Evolutionary conservation across 805 yeast genomes (phyloP).

Genomic region (Zygotorulaspora florentina): DNA sequence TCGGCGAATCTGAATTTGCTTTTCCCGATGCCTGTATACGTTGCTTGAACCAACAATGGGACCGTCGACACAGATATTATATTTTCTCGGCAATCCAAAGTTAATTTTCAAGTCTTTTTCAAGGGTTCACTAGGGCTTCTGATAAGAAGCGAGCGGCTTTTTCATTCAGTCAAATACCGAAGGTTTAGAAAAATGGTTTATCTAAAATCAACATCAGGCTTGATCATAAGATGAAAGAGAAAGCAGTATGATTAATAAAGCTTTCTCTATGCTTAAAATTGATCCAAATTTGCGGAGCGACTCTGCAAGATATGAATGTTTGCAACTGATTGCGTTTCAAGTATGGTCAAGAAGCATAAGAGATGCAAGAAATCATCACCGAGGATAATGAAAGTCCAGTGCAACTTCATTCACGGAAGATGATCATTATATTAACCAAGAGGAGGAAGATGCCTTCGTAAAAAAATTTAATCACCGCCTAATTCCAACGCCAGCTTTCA

Average conservation of each 20-base stretch:
- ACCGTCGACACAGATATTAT: too few species aligned
- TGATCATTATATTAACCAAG: slow-evolving; percentile 11
- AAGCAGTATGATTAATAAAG: too few species aligned
- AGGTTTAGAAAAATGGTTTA: background rate
- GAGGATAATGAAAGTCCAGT: slow-evolving; percentile 5
- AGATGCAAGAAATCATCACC: slow-evolving; percentile 1
- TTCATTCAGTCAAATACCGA: background rate
- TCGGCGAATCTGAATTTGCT: background rate
- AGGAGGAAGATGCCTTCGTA: slow-evolving; percentile 24
- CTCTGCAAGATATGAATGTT: background rate
- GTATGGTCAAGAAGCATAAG: background rate
- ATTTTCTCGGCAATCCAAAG: too few species aligned
- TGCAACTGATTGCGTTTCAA: slow-evolving; percentile 1
- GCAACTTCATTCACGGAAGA: slow-evolving; percentile 7
- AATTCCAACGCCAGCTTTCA: slow-evolving; percentile 33
- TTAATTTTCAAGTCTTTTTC: background rate
- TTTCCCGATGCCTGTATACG: slow-evolving; percentile 4
- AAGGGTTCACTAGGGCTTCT: too few species aligned
- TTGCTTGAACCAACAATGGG: too few species aligned
- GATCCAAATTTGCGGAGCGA: too few species aligned
- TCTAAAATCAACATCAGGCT: background rate
- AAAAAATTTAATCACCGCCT: slow-evolving; percentile 33
- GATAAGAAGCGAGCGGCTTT: slow-evolving; percentile 1
- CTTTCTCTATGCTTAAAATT: too few species aligned
- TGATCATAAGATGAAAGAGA: background rate